Conservation (phyloP, 306 rosid species). For the Corylus avellana region DNA sequence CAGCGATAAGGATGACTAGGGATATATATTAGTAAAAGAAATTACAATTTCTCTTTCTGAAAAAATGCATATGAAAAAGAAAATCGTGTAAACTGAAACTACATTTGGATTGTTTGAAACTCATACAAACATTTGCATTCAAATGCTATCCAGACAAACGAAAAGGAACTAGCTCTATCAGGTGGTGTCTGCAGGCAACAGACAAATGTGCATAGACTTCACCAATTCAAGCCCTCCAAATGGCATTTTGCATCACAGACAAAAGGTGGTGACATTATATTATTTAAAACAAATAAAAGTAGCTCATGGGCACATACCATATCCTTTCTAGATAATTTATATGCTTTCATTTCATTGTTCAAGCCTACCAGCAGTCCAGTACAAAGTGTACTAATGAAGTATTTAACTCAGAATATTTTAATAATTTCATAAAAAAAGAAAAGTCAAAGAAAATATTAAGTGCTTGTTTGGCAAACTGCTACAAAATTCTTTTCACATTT, state of each 20-base stretch:
- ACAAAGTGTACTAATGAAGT: not conserved
- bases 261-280: not conserved
- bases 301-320: not conserved
- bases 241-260: slow-evolving; percentile 1
- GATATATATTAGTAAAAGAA: not conserved
- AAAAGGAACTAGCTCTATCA: not conserved
- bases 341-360: not conserved
- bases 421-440: no score
- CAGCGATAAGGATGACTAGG: not conserved
- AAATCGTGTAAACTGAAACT: no score
- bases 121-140: not conserved
- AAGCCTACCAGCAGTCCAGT: not conserved
- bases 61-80: no score
- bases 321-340: not conserved
- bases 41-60: no score
- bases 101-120: no score
- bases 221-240: not conserved
- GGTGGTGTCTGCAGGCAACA: not conserved
- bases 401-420: no score
- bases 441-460: no score
- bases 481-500: no score
- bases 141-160: not conserved
- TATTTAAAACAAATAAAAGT: not conserved
- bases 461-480: no score
- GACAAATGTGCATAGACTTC: not conserved